These are phyloP conservation scores for Wallacemonas sp. DNA, from an alignment of 208 protist species.

Conservation along the genomic window DNA sequence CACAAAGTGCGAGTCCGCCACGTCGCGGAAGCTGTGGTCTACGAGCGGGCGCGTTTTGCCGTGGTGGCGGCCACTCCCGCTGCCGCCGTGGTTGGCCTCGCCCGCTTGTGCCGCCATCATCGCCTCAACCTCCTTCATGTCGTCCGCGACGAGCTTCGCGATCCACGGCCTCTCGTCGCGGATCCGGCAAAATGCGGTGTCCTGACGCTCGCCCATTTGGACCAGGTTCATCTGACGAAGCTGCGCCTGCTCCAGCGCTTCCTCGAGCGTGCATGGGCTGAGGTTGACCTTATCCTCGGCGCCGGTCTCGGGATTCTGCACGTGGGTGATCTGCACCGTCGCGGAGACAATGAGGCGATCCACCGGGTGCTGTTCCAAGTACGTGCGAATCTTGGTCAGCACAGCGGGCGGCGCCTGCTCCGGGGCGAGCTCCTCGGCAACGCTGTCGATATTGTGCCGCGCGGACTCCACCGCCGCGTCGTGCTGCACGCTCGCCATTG, in stretches of 20 bases:
- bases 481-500: conserved; percentile 67
- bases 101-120: conserved; percentile 8
- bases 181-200: conserved; percentile 80
- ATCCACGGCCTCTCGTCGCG: conserved; percentile 65
- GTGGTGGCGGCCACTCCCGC: background rate
- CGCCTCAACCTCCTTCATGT: conserved; percentile 47
- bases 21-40: conserved; percentile 84
- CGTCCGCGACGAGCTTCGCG: conserved; percentile 48
- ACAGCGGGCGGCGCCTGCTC: conserved; percentile 41
- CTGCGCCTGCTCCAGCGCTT: conserved; percentile 71
- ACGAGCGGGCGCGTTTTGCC: conserved; percentile 39
- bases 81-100: background rate
- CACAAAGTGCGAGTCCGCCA: conserved; percentile 86
- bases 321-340: conserved; percentile 82
- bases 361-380: conserved; percentile 77
- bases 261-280: conserved; percentile 59
- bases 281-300: conserved; percentile 55
- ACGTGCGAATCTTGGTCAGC: conserved; percentile 46
- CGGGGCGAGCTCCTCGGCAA: conserved; percentile 62
- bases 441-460: conserved; percentile 48
- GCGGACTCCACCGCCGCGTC: conserved; percentile 71
- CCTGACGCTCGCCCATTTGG: conserved; percentile 72
- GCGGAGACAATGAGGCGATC: conserved; percentile 67
- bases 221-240: conserved; percentile 73
- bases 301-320: conserved; percentile 70